Percentiles rank a stretch among this genome's conserved stretches.
phyloP scores from a whole-genome alignment of 2,329 filamentous ascomycete species.

The Mariannaea elegans region DNA sequence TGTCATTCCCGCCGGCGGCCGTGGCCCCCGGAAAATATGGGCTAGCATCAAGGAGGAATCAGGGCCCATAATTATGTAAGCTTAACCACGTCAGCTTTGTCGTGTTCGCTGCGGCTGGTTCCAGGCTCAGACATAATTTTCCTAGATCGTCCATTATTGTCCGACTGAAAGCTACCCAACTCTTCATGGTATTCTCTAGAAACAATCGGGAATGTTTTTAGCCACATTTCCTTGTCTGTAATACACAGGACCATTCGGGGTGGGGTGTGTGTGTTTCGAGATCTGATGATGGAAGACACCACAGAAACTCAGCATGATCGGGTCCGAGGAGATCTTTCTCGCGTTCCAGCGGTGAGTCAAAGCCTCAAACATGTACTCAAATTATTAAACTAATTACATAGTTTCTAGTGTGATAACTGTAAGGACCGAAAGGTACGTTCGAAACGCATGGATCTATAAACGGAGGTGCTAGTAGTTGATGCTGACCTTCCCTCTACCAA shows the following conservation, averaged over 20 bases:
- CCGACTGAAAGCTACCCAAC: no score
- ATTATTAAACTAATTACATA: neutral
- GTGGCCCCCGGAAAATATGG: neutral
- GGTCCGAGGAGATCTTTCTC: neutral
- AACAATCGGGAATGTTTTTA: no score
- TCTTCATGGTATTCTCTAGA: no score
- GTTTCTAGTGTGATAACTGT: slow-evolving; percentile 1
- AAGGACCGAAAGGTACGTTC: slow-evolving; percentile 1
- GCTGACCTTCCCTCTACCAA: neutral
- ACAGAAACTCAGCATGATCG: neutral
- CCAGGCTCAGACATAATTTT: no score
- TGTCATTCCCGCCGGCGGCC: neutral
- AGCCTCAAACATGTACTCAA: neutral
- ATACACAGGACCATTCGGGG: no score
- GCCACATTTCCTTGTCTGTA: no score
- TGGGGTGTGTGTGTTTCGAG: neutral
- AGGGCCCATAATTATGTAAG: no score
- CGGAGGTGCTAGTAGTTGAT: neutral
- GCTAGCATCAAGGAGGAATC: no score
- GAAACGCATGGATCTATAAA: neutral
- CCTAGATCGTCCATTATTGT: no score
- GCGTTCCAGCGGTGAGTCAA: neutral
- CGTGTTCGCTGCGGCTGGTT: no score
- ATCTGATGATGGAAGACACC: neutral
- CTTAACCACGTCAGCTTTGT: no score